Evolutionary conservation across 2,329 filamentous ascomycete species (phyloP).

Genomic region (Zymoseptoria ardabiliae): DNA sequence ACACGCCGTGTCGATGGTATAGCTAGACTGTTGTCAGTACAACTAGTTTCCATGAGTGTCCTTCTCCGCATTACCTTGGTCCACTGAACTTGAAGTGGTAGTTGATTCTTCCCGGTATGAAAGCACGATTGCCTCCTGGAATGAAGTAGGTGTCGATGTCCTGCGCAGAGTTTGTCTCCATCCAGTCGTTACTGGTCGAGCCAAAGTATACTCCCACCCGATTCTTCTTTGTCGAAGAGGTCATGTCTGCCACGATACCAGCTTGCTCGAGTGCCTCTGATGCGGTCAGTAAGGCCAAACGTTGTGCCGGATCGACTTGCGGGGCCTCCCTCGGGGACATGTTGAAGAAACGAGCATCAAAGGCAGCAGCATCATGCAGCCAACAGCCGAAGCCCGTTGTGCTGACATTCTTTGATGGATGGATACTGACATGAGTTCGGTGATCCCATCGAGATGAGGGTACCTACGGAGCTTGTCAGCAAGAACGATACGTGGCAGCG

Average conservation of each 20-base stretch:
- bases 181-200: slow-evolving; percentile 7
- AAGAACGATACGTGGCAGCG: slow-evolving; percentile 6
- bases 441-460: slow-evolving; percentile 11
- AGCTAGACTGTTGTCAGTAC: too few species aligned
- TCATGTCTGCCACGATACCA: slow-evolving; percentile 14
- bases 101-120: slow-evolving; percentile 21
- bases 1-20: slow-evolving; percentile 27
- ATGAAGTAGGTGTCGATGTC: slow-evolving; percentile 25
- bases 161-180: slow-evolving; percentile 23
- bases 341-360: slow-evolving; percentile 37
- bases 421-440: slow-evolving; percentile 4
- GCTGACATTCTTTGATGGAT: slow-evolving; percentile 21
- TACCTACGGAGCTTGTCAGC: slow-evolving; percentile 8
- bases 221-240: slow-evolving; percentile 1
- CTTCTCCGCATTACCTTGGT: too few species aligned
- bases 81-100: slow-evolving; percentile 22
- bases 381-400: slow-evolving; percentile 31
- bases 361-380: slow-evolving; percentile 32
- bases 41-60: too few species aligned
- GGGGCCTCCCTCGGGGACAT: slow-evolving; percentile 29
- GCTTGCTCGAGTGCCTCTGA: slow-evolving; percentile 16
- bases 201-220: slow-evolving; percentile 7
- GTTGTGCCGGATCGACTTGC: slow-evolving; percentile 7
- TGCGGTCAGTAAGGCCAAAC: slow-evolving; percentile 11
- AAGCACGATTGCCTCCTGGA: slow-evolving; percentile 21